A percentile compares a stretch with the other conserved stretches of the same genome.
phyloP scores from a whole-genome alignment of 1,284 basidiomycete species.

The Rhodotorula sp. region DNA sequence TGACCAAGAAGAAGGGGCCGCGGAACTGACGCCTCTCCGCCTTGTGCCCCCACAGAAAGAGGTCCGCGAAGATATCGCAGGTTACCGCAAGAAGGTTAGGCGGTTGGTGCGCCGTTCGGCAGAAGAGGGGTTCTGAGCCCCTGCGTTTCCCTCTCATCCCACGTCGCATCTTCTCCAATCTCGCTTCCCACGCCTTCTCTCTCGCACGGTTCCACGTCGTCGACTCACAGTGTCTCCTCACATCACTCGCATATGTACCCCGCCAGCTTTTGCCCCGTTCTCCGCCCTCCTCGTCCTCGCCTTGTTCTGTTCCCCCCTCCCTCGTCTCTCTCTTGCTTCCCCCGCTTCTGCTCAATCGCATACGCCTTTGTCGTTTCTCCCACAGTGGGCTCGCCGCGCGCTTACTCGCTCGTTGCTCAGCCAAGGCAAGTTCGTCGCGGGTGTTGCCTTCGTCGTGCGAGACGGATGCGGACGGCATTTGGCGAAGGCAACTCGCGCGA shows the following conservation, averaged over 20 bases:
- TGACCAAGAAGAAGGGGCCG: too few relatives aligned
- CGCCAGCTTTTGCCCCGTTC: not conserved
- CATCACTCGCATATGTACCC: not conserved
- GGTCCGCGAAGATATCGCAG: constrained; percentile 67
- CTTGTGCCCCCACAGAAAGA: constrained; percentile 57
- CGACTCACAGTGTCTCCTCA: not conserved
- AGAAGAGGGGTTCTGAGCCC: constrained; percentile 67
- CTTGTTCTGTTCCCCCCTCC: not conserved
- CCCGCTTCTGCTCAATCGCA: not conserved
- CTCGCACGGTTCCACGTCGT: not conserved
- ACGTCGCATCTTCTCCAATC: not conserved
- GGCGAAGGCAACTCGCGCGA: too few relatives aligned
- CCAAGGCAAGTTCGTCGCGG: too few relatives aligned
- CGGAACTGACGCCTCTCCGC: too few relatives aligned
- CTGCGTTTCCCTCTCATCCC: not conserved
- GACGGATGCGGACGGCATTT: too few relatives aligned
- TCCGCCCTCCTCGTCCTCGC: not conserved
- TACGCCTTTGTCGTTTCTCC: too few relatives aligned
- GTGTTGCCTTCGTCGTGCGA: too few relatives aligned
- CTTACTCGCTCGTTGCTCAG: too few relatives aligned
- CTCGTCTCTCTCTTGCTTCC: constrained; percentile 1
- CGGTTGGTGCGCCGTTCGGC: constrained; percentile 76
- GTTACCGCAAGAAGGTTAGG: constrained; percentile 94
- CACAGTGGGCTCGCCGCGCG: too few relatives aligned
- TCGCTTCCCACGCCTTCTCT: not conserved